Conservation (phyloP, 148 eudicot genomes). For the Amaranthus palmeri region DNA sequence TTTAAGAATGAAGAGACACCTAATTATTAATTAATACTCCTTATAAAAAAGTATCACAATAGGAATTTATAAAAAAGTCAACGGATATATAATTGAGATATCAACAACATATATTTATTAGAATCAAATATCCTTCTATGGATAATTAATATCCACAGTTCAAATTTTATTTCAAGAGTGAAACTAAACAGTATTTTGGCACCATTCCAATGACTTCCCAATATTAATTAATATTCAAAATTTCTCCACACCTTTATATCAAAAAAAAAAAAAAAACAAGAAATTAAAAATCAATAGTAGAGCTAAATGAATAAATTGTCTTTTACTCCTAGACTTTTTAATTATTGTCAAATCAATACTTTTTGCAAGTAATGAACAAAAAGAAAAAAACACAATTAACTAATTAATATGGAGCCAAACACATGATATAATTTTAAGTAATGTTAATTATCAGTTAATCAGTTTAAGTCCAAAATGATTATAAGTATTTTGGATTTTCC, state of each 20-base stretch:
- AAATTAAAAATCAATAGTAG: neutral
- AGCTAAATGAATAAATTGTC: neutral
- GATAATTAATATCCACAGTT: too few relatives aligned
- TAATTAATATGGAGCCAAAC: conserved; percentile 1
- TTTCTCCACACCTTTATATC: too few relatives aligned
- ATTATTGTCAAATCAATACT: neutral
- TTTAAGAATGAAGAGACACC: too few relatives aligned
- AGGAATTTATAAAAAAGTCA: neutral
- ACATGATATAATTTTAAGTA: neutral
- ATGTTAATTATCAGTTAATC: conserved; percentile 6
- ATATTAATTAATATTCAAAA: neutral
- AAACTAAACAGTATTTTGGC: neutral
- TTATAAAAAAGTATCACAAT: too few relatives aligned
- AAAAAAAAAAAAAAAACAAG: neutral
- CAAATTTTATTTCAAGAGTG: neutral
- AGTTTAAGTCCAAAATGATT: conserved; percentile 15
- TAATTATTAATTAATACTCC: too few relatives aligned
- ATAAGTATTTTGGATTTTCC: conserved; percentile 14
- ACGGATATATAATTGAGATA: neutral
- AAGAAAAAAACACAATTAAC: neutral
- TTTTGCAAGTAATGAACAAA: neutral
- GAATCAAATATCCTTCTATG: too few relatives aligned
- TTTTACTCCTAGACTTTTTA: neutral
- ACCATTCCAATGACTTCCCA: neutral
- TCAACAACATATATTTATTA: neutral